Conservation (phyloP, 352 stramenopile genomes). For the Pythium scleroteichum region DNA sequence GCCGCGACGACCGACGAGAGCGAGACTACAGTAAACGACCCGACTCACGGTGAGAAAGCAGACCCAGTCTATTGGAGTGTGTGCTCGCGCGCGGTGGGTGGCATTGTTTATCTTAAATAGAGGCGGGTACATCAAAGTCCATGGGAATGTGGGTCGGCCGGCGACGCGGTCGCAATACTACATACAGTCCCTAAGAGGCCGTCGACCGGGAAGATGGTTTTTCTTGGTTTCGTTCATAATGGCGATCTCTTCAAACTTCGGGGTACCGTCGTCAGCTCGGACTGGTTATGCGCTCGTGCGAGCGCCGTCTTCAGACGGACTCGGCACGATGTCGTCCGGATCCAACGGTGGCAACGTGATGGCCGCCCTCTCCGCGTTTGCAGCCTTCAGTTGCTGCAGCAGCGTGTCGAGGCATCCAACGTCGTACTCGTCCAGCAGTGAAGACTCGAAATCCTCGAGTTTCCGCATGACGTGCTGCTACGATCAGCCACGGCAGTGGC, state of each 20-base stretch:
- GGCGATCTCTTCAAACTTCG: background rate
- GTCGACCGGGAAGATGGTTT: background rate
- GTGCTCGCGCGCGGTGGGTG: background rate
- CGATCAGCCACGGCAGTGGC: constrained; percentile 14
- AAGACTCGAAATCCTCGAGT: constrained; percentile 86
- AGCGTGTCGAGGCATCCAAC: constrained; percentile 83
- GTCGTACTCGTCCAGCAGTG: constrained; percentile 86
- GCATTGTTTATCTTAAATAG: constrained; percentile 32
- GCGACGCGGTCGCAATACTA: background rate
- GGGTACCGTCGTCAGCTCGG: background rate
- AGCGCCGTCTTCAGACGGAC: constrained; percentile 38
- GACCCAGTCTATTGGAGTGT: too few relatives aligned
- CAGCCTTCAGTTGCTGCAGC: constrained; percentile 71
- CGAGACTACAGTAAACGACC: background rate
- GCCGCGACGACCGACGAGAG: background rate
- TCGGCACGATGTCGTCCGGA: constrained; percentile 60
- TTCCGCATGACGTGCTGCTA: constrained; percentile 88
- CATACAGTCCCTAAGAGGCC: background rate
- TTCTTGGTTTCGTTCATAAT: background rate
- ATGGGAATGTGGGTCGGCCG: background rate
- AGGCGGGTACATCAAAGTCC: constrained; percentile 21
- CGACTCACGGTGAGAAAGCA: background rate
- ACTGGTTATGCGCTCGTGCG: constrained; percentile 19
- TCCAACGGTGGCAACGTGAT: constrained; percentile 44
- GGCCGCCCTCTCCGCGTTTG: constrained; percentile 42